Conservation (phyloP, 2,329 filamentous ascomycete species). For the Trichophyton equinum region DNA sequence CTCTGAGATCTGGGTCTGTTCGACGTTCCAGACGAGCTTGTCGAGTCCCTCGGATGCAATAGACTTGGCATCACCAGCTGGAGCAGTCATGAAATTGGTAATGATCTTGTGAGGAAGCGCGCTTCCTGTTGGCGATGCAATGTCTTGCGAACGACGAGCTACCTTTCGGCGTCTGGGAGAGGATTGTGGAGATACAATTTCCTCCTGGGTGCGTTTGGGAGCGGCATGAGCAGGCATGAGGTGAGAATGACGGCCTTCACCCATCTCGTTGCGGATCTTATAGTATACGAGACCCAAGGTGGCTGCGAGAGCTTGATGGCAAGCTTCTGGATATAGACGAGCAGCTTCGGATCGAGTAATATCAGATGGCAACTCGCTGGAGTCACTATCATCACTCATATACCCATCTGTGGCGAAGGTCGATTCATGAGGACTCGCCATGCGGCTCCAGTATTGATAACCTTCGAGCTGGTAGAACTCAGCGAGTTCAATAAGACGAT, state of each 20-base stretch:
- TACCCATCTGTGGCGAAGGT: conserved; percentile 20
- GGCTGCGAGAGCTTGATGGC: conserved; percentile 30
- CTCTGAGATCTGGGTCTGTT: conserved; percentile 25
- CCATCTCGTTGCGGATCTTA: conserved; percentile 31
- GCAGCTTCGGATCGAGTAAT: conserved; percentile 27
- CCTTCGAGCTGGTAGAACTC: conserved; percentile 31
- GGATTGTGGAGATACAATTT: conserved; percentile 21
- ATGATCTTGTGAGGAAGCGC: neutral
- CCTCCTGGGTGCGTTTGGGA: conserved; percentile 26
- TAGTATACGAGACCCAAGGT: conserved; percentile 30
- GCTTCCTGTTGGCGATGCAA: conserved; percentile 15
- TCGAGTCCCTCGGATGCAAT: conserved; percentile 22
- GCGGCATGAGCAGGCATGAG: conserved; percentile 14
- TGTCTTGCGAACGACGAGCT: conserved; percentile 21
- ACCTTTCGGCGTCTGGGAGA: conserved; percentile 27
- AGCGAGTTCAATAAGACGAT: conserved; percentile 28
- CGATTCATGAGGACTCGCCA: conserved; percentile 19
- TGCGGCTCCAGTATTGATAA: conserved; percentile 29
- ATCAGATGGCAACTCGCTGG: conserved; percentile 25
- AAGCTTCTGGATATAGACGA: conserved; percentile 26
- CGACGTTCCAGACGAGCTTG: conserved; percentile 25
- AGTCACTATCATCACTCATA: conserved; percentile 28
- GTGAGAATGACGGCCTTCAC: conserved; percentile 20
- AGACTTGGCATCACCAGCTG: conserved; percentile 20
- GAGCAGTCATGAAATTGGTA: conserved; percentile 11